Evolutionary conservation across 73 alveolate species (phyloP), one percentile per base, ranked within the genome.

Genomic region (Tetrahymena elliotti): DNA sequence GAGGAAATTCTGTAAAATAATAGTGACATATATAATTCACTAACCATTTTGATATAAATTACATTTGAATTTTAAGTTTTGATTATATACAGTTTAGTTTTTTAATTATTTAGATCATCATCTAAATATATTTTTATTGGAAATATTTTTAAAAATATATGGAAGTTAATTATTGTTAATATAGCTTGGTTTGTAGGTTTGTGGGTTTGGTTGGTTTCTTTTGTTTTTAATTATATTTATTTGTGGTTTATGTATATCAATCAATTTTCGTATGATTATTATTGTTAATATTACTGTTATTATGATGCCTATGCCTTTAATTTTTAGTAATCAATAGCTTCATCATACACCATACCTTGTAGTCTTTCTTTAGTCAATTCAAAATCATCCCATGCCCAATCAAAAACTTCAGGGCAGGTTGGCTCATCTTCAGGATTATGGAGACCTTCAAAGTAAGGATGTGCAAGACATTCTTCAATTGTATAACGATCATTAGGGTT

Each of bases 391-490:
- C 98, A 98, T 24, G 97, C 93, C 99, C 99, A 97, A 92, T 98
- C 99, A 94, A 98, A 98, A 35, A 95, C 97, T 40, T 95, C 98
- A 41, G 96, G 97, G 35, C 96, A 68, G 52, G 95, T 94, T 35
- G 99, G 99, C 93, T 97, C 99, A 33, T 98, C 99, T n/a, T 97
- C 98, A 53, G 98, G 98, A 38, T 97, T 96, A 95, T 97, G 99
- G 20, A 98, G 97, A 4, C 99, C 99, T 93, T 97, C 99, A 83
- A 98, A 96, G 95, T 97, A 98, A 20, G 99, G 99, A 97, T 98
- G 99, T 84, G 95, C 93, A 34, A 98, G 92, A 33, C 99, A 98
- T 34, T 98, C 98, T 52, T 98, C 98, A 31, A 97, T 99, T 41
- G 98, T 96, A 37, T 96, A 96, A 95, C 99, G 98, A 54, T 96